These are phyloP conservation scores for Bipolaris zeicola DNA, from an alignment of 2,329 filamentous ascomycete species.

Conservation along the genomic window DNA sequence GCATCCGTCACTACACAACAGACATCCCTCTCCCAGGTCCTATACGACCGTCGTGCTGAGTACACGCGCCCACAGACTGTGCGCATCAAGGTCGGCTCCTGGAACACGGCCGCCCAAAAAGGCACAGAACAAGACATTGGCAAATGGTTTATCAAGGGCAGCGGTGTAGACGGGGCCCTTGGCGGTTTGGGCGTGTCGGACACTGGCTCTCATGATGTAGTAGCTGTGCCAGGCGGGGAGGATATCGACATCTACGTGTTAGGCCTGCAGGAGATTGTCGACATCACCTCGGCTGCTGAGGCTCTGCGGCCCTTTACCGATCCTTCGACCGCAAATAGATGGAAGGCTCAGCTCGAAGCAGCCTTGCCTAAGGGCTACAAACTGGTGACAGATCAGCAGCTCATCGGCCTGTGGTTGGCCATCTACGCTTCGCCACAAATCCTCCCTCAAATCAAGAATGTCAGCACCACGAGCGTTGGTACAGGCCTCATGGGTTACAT, in stretches of 20 bases:
- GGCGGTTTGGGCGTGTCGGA: constrained; percentile 55
- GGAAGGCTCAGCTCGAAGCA: constrained; percentile 76
- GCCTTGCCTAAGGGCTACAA: constrained; percentile 78
- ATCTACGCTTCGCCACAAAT: constrained; percentile 84
- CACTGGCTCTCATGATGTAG: constrained; percentile 48
- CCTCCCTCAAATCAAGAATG: constrained; percentile 73
- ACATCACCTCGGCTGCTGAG: constrained; percentile 78
- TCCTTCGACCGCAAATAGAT: constrained; percentile 71
- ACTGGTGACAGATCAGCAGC: constrained; percentile 78
- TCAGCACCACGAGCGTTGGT: constrained; percentile 82
- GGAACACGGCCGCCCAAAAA: constrained; percentile 88
- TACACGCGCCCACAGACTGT: constrained; percentile 77
- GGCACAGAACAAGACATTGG: constrained; percentile 87
- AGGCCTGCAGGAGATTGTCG: constrained; percentile 89
- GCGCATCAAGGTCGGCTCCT: constrained; percentile 87
- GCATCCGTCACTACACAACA: constrained; percentile 48
- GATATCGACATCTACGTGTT: constrained; percentile 89
- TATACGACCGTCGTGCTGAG: constrained; percentile 76
- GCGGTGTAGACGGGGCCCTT: constrained; percentile 69
- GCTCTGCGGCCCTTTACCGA: constrained; percentile 80
- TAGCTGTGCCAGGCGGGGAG: constrained; percentile 60
- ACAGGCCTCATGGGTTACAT: constrained; percentile 92
- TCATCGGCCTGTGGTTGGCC: constrained; percentile 82
- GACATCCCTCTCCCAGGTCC: constrained; percentile 59
- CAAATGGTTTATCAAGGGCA: constrained; percentile 83